Conservation (phyloP, 2,329 filamentous ascomycete species). For the Nectriaceae sp. region DNA sequence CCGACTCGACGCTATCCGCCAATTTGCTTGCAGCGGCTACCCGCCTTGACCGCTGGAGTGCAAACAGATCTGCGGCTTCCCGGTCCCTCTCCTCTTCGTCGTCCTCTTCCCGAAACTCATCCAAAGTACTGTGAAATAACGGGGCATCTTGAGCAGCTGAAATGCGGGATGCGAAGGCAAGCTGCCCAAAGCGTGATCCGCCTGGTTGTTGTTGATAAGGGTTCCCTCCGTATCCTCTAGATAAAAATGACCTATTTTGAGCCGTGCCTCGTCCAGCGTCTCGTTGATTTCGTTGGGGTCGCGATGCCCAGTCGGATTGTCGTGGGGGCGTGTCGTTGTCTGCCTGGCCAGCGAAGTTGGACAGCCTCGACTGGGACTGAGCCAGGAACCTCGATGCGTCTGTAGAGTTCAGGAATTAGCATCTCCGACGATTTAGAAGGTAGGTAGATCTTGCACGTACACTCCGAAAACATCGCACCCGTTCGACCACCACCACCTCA, state of each 20-base stretch:
- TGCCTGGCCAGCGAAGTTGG: conserved; percentile 65
- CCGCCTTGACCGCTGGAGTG: conserved; percentile 83
- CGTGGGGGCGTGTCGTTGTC: conserved; percentile 32
- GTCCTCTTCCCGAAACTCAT: conserved; percentile 90
- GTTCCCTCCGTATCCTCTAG: conserved; percentile 60
- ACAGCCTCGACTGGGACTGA: conserved; percentile 91
- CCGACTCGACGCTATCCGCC: conserved; percentile 82
- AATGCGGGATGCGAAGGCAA: conserved; percentile 76
- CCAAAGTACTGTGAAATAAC: conserved; percentile 89
- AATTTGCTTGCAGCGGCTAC: conserved; percentile 84
- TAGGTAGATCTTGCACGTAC: conserved; percentile 54
- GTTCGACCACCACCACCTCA: conserved; percentile 37
- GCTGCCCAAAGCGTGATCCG: conserved; percentile 70
- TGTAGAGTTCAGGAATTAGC: conserved; percentile 37
- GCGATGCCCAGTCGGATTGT: conserved; percentile 38
- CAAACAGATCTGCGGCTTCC: conserved; percentile 92
- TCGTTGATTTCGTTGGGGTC: conserved; percentile 34
- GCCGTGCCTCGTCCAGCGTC: conserved; percentile 32
- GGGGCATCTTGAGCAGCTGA: conserved; percentile 76
- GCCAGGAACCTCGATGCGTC: conserved; percentile 96
- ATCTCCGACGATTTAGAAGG: not conserved
- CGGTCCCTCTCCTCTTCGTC: conserved; percentile 88
- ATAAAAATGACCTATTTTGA: conserved; percentile 45
- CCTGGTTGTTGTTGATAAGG: conserved; percentile 79
- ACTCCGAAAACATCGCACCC: conserved; percentile 68